A percentile compares a stretch with the other conserved stretches of the same genome.
Conservation (phyloP, 2,329 filamentous ascomycete genomes). For the Whalleya microplaca region DNA sequence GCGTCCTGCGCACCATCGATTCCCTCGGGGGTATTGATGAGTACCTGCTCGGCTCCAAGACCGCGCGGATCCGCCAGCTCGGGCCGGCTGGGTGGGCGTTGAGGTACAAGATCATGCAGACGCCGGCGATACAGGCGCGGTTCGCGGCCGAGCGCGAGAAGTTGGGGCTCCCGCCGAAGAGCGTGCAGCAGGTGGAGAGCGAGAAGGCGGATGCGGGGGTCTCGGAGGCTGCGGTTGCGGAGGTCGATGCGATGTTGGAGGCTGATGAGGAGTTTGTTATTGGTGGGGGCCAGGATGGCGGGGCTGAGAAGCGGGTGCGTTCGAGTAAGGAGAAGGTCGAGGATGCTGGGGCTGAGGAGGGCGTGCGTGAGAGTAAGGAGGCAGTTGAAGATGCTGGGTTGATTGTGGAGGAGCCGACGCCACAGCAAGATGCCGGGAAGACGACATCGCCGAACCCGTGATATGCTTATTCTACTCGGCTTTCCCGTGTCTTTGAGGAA, state of each 20-base stretch:
- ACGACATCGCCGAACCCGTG: no score
- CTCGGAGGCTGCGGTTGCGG: constrained; percentile 40
- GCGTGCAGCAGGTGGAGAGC: constrained; percentile 25
- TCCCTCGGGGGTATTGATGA: constrained; percentile 89
- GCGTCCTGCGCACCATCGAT: constrained; percentile 74
- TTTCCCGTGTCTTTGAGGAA: no score
- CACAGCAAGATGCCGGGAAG: constrained; percentile 20
- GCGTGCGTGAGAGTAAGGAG: constrained; percentile 43
- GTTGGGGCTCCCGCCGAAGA: constrained; percentile 64
- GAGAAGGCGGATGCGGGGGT: constrained; percentile 36
- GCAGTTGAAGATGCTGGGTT: constrained; percentile 22
- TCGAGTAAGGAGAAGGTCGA: no score
- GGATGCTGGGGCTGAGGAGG: no score
- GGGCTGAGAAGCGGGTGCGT: no score
- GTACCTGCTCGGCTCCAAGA: constrained; percentile 83
- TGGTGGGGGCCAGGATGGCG: constrained; percentile 44
- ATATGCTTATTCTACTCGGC: no score
- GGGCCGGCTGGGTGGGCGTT: constrained; percentile 90
- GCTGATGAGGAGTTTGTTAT: constrained; percentile 51
- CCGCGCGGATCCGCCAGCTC: constrained; percentile 78
- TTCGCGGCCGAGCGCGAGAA: constrained; percentile 67
- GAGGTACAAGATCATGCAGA: constrained; percentile 89
- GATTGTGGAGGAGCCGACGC: constrained; percentile 41
- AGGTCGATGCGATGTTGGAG: constrained; percentile 46
- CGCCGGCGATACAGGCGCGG: constrained; percentile 62